Percentiles rank a stretch among this genome's conserved stretches.
phyloP scores from a whole-genome alignment of 2,329 filamentous ascomycete genomes.

The Curvularia lunata region DNA sequence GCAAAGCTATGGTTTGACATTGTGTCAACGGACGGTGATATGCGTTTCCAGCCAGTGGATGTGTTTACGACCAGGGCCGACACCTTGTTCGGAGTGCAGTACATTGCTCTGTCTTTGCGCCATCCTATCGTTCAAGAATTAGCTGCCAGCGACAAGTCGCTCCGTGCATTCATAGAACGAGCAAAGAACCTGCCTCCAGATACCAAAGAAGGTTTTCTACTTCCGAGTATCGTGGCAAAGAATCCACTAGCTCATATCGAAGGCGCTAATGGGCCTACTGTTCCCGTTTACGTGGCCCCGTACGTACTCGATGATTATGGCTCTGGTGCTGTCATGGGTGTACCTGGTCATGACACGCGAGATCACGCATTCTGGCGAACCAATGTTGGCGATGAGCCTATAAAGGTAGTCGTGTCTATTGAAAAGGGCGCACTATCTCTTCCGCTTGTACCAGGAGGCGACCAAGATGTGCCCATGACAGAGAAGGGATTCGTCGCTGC shows the following conservation, averaged over 20 bases:
- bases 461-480: slow-evolving; percentile 63
- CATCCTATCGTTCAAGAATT: slow-evolving; percentile 72
- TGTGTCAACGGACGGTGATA: slow-evolving; percentile 47
- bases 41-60: slow-evolving; percentile 61
- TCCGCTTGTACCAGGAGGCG: slow-evolving; percentile 35
- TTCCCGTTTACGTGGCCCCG: slow-evolving; percentile 81
- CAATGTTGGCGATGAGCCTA: slow-evolving; percentile 66
- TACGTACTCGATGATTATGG: slow-evolving; percentile 88
- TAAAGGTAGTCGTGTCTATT: slow-evolving; percentile 62
- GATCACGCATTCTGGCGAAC: slow-evolving; percentile 82
- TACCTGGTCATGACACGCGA: slow-evolving; percentile 81
- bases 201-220: slow-evolving; percentile 68
- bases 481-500: slow-evolving; percentile 72
- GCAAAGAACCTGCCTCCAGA: slow-evolving; percentile 61
- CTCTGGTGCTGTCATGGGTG: slow-evolving; percentile 89
- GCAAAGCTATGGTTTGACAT: slow-evolving; percentile 75
- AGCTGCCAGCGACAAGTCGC: slow-evolving; percentile 64
- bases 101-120: slow-evolving; percentile 75
- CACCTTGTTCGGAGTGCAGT: slow-evolving; percentile 86
- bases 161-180: slow-evolving; percentile 71
- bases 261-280: slow-evolving; percentile 55
- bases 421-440: slow-evolving; percentile 13
- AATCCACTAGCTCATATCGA: slow-evolving; percentile 60
- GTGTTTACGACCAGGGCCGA: slow-evolving; percentile 87
- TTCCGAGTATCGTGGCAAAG: slow-evolving; percentile 55